Percentiles rank a stretch among this genome's conserved stretches.
Evolutionary conservation across 1,139 yeast genomes (phyloP).

Genomic region (Scheffersomyces insectosa): DNA sequence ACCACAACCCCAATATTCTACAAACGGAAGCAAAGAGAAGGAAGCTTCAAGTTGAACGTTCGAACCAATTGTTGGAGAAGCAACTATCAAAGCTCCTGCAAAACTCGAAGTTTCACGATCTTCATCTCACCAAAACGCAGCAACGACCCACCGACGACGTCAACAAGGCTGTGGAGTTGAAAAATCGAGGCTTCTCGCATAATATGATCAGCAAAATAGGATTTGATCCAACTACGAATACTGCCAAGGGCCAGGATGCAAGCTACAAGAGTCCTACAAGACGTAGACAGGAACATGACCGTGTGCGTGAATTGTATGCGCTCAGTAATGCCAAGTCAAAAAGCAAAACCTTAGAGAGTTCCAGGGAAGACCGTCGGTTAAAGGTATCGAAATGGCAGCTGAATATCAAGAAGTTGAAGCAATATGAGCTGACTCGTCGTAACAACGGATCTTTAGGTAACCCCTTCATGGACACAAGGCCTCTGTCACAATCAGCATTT

Average conservation of each 20-base stretch:
- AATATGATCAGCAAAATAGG: constrained; percentile 46
- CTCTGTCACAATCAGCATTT: not conserved
- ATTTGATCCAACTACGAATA: constrained; percentile 47
- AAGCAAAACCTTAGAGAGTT: constrained; percentile 18
- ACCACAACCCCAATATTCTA: constrained; percentile 47
- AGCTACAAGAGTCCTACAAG: constrained; percentile 13
- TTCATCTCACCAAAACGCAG: constrained; percentile 18
- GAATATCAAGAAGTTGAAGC: constrained; percentile 18
- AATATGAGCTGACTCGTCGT: constrained; percentile 13
- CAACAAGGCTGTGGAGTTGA: constrained; percentile 2
- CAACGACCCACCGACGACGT: constrained; percentile 19
- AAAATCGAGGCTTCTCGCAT: constrained; percentile 31
- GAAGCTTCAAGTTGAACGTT: constrained; percentile 32
- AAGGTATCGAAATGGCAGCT: constrained; percentile 23
- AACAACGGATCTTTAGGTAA: not conserved
- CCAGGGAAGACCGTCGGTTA: constrained; percentile 17
- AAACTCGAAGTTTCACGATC: constrained; percentile 16
- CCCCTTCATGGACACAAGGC: no score
- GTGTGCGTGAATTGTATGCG: constrained; percentile 24
- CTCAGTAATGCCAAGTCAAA: constrained; percentile 20
- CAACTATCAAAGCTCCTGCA: constrained; percentile 23
- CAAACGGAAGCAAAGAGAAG: constrained; percentile 37
- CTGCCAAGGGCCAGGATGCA: constrained; percentile 3
- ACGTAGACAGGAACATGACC: constrained; percentile 13
- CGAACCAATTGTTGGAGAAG: constrained; percentile 34